Evolutionary conservation across 306 rosid species (phyloP), one percentile per base, ranked within the genome.

Genomic region (Datisca glomerata): DNA sequence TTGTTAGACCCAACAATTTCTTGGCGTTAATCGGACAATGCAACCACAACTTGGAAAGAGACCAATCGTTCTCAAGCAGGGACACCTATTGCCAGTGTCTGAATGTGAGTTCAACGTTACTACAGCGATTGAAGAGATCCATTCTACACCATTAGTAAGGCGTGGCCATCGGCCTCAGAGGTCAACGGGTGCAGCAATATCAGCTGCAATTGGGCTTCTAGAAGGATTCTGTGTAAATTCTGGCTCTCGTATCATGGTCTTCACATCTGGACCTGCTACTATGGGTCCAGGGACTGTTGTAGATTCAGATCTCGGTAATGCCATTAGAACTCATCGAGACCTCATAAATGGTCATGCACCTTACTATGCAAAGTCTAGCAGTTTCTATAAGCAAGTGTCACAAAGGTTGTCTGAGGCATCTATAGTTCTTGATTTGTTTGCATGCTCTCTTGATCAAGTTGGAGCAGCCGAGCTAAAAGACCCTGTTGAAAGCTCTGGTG

Each of bases 201-300:
- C 81, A 43, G 75, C 66, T 43, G 89, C 96, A n/a, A 62, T 78
- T 27, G 96, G 76, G 45, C 76, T 86, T 57, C 51, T 86, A 6
- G 94, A 86, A 71, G 79, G 69, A 58, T 86, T 74, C 66, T 53
- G 36, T 0, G 39, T 51, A 12, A 86, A 55, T 48, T 55, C 80
- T 1, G 96, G 96, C 43, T 78, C 94, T 12, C 75, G 96, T 46
- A 62, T 86, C 55, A 70, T 86, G 94, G 70, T 86, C 56, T 86
- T 86, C 71, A 75, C 84, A 37, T 75, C 94, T 27, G 94, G 96
- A 32, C 94, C 96, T 32, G 83, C 91, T 49, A 86, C 96, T 35
- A 34, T 64, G 1, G 94, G 93, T 24, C 92, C 96, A 0, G 94
- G 96, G 16, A 57, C 71, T 11, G 64, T 86, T 47, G 91, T 86